These are phyloP conservation scores for Pleurotus salmoneostramineus DNA, from an alignment of 768 basidiomycete genomes.

Conservation along the genomic window DNA sequence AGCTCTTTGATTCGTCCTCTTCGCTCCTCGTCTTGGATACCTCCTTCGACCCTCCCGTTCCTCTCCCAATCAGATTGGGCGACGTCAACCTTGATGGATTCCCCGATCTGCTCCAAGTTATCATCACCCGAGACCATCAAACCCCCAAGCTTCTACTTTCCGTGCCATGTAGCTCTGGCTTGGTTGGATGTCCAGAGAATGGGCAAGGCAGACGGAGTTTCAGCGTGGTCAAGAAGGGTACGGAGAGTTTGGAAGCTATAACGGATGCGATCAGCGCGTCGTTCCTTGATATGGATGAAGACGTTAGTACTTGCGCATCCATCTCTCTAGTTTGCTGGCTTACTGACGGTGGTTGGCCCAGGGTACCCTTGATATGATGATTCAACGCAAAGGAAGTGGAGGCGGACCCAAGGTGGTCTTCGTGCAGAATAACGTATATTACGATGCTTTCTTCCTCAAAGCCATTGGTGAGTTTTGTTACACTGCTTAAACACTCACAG, in stretches of 20 bases:
- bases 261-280: constrained; percentile 76
- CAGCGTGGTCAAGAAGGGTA: constrained; percentile 48
- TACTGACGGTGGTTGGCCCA: constrained; percentile 23
- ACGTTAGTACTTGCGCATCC: constrained; percentile 50
- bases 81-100: constrained; percentile 94
- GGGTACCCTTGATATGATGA: constrained; percentile 89
- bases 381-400: constrained; percentile 76
- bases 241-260: constrained; percentile 57
- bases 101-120: constrained; percentile 75
- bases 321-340: background rate
- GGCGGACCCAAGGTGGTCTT: constrained; percentile 65
- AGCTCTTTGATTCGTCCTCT: constrained; percentile 46
- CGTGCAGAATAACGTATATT: constrained; percentile 96
- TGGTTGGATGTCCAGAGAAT: constrained; percentile 51
- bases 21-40: constrained; percentile 71
- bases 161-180: constrained; percentile 49
- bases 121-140: constrained; percentile 35
- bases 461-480: constrained; percentile 62
- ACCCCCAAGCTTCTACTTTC: constrained; percentile 64
- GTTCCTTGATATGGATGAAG: constrained; percentile 93
- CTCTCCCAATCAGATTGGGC: constrained; percentile 77
- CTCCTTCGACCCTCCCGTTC: constrained; percentile 60
- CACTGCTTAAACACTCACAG: constrained; percentile 5
- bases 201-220: constrained; percentile 65
- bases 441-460: constrained; percentile 98